Evolutionary conservation across 2,329 filamentous ascomycete species (phyloP), one percentile per base, ranked within the genome.

Genomic region (Fusarium incarnatum): DNA sequence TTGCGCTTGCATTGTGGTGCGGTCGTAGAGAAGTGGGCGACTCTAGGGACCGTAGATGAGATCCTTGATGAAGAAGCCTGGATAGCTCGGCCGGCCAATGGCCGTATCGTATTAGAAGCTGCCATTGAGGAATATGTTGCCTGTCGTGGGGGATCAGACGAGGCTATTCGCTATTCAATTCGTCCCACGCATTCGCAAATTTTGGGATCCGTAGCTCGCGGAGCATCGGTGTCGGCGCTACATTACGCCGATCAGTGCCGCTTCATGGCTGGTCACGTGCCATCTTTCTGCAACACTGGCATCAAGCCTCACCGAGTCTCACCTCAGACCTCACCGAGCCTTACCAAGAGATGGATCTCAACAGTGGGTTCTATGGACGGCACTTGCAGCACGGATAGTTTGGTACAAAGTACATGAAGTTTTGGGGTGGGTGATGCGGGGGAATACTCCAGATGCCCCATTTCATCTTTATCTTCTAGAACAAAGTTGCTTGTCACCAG

Each of bases 21-120:
- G 54, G 87, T 86, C 61, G 88, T 90, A 52, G 89, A 88, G 79
- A 89, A 86, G 69, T 59, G 56, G 50, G 77, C 62, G 42, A 64
- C 59, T 70, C 70, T 68, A 12, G 68, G 55, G 34, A 58, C 55
- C 28, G 58, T 55, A 18, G 60, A 40, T 4, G 68, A 60, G 25
- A 50, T 42, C 40, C 67, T 67, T 34, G 57, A 25, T 20, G 67
- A 60, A 42, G 67, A 75, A 3, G 61, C 58, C 55, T 70, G 69
- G 6, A 69, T 41, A 16, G 77, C 46, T 27, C 75, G 76, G 57
- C 75, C 75, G 16, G 64, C 57, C 12, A 76, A 68, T 37, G 77
- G 69, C 66, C 79, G 69, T 58, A 79, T 56, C 37, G 73, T 69
- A 72, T 59, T 76, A 32, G 75, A 49, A 48, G 72, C 72, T 48